phyloP scores from a whole-genome alignment of 2,329 filamentous ascomycete genomes.

The Epichloe sibirici region DNA sequence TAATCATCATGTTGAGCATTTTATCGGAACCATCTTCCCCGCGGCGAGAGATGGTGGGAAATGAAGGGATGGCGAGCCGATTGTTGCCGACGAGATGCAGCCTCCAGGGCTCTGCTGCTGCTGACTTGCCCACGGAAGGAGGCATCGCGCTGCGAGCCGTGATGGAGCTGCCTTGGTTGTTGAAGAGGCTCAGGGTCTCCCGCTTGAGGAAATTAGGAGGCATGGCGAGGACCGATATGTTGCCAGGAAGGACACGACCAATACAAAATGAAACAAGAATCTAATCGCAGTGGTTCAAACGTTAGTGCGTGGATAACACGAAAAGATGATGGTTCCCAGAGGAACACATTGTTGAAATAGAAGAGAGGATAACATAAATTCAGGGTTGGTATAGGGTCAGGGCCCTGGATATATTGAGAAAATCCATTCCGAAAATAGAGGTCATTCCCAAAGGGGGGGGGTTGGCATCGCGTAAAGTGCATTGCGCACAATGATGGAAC shows the following conservation, averaged over 20 bases:
- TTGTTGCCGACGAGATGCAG: constrained; percentile 4
- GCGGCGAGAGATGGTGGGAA: constrained; percentile 6
- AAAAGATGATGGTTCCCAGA: background rate
- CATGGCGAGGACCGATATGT: constrained; percentile 2
- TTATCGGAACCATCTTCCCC: constrained; percentile 37
- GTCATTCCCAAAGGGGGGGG: background rate
- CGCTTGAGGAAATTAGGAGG: constrained; percentile 6
- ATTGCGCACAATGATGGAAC: too few species aligned
- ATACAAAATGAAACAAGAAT: constrained; percentile 8
- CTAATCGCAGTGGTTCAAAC: background rate
- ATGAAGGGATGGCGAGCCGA: constrained; percentile 5
- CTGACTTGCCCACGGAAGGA: background rate
- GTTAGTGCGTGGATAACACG: constrained; percentile 1
- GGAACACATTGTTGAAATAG: background rate
- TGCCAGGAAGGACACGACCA: background rate
- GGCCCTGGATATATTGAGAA: background rate
- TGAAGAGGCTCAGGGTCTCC: background rate
- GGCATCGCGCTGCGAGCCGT: constrained; percentile 7
- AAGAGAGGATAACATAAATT: background rate
- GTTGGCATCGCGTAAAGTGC: background rate
- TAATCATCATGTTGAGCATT: constrained; percentile 67
- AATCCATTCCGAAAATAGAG: background rate
- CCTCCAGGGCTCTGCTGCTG: constrained; percentile 8
- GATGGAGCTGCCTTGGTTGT: constrained; percentile 1
- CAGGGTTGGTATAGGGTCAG: background rate